Evolutionary conservation across 768 basidiomycete genomes (phyloP).

Genomic region (Tricholoma furcatifolium): DNA sequence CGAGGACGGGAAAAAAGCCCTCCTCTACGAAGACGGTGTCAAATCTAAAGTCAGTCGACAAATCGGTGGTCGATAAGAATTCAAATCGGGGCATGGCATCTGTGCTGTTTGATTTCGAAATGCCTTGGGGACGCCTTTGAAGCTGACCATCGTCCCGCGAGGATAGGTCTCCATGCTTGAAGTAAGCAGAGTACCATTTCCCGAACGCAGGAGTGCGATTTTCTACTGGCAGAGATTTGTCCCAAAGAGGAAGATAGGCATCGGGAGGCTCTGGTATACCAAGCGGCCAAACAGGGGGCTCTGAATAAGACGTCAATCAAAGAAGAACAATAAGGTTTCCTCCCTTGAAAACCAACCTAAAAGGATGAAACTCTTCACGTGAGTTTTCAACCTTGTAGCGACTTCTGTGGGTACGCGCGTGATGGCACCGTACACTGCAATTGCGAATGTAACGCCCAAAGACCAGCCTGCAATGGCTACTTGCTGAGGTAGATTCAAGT

Average conservation of each 20-base stretch:
- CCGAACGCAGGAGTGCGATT: background rate
- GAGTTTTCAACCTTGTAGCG: slow-evolving; percentile 14
- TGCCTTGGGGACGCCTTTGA: background rate
- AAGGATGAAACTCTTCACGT: slow-evolving; percentile 19
- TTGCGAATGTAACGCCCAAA: slow-evolving; percentile 22
- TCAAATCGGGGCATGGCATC: background rate
- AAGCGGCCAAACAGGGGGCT: background rate
- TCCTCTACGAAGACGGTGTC: background rate
- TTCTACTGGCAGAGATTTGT: background rate
- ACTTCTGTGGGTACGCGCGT: slow-evolving; percentile 11
- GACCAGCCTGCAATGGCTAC: slow-evolving; percentile 30
- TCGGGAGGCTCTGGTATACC: background rate
- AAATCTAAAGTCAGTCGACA: background rate
- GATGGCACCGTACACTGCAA: slow-evolving; percentile 19
- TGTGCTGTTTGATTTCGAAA: background rate
- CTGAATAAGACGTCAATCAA: background rate
- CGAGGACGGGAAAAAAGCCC: background rate
- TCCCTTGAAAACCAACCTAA: slow-evolving; percentile 10
- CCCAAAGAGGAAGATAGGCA: background rate
- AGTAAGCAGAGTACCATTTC: slow-evolving; percentile 6
- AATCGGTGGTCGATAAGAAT: background rate
- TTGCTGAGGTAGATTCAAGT: slow-evolving; percentile 38
- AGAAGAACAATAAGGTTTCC: background rate
- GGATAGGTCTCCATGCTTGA: background rate
- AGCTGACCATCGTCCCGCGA: background rate